A percentile compares a stretch with the other conserved stretches of the same genome.
phyloP scores from a whole-genome alignment of 2,329 filamentous ascomycete genomes.

The Neofusicoccum laricinum region DNA sequence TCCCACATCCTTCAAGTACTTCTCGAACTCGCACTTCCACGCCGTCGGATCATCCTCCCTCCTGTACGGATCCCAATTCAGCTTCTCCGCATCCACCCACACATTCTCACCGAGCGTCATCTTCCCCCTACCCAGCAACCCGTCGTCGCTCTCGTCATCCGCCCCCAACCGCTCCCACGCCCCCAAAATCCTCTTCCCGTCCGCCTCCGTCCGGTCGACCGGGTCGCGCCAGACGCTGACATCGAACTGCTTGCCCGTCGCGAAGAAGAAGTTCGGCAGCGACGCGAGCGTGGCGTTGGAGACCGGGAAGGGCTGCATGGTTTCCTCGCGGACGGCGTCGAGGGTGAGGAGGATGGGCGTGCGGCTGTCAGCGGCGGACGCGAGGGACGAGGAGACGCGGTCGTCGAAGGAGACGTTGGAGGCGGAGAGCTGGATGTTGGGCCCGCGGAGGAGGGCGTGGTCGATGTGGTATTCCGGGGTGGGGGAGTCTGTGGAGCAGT shows the following conservation, averaged over 20 bases:
- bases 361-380: background rate
- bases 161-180: background rate
- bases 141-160: background rate
- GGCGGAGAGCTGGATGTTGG: conserved; percentile 40
- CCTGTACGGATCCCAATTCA: conserved; percentile 11
- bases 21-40: conserved; percentile 2
- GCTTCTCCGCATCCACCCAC: background rate
- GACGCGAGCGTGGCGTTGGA: conserved; percentile 19
- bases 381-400: background rate
- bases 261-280: conserved; percentile 1
- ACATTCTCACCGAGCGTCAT: background rate
- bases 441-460: conserved; percentile 43
- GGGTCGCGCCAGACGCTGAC: background rate
- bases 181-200: background rate
- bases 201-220: background rate
- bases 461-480: conserved; percentile 38
- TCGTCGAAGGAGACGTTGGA: conserved; percentile 11
- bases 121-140: background rate
- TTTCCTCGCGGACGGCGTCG: conserved; percentile 32
- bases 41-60: background rate
- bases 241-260: background rate
- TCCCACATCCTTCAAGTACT: background rate
- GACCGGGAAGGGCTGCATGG: conserved; percentile 40
- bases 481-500: conserved; percentile 30
- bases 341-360: conserved; percentile 29